Conservation (phyloP, 768 basidiomycete species). For the Hygrocybe punicea region DNA sequence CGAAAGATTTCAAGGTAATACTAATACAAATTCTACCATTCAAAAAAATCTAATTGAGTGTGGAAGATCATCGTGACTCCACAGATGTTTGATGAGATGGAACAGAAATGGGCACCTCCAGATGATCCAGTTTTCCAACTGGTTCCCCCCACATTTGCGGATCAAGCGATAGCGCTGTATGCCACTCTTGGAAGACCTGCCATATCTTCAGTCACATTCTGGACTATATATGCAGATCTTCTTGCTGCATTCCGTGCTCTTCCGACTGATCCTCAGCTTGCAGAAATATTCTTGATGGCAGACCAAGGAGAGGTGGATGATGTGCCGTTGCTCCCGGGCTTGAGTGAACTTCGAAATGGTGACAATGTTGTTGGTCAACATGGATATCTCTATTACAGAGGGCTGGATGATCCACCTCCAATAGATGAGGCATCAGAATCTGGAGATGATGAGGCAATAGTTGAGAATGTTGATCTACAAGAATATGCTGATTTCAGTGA, state of each 20-base stretch:
- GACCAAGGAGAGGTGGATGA: not conserved
- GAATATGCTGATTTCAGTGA: too few relatives aligned
- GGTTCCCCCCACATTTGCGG: conserved; percentile 29
- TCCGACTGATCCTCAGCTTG: not conserved
- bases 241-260: not conserved
- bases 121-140: conserved; percentile 36
- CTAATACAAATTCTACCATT: too few relatives aligned
- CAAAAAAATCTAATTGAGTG: too few relatives aligned
- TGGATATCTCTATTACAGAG: not conserved
- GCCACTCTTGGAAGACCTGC: conserved; percentile 20
- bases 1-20: too few relatives aligned
- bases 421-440: too few relatives aligned
- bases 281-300: not conserved
- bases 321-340: not conserved
- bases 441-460: too few relatives aligned
- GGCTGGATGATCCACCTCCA: not conserved
- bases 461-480: too few relatives aligned
- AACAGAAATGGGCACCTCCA: conserved; percentile 28
- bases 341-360: not conserved
- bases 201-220: conserved; percentile 20
- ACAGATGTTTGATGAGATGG: conserved; percentile 18
- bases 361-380: not conserved
- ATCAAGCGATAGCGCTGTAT: conserved; percentile 19
- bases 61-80: conserved; percentile 22
- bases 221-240: conserved; percentile 12